Percentiles rank a stretch among this genome's conserved stretches.
These are phyloP conservation scores for Acanthamoeba sp. DNA, from an alignment of 208 protist species.

Conservation along the genomic window DNA sequence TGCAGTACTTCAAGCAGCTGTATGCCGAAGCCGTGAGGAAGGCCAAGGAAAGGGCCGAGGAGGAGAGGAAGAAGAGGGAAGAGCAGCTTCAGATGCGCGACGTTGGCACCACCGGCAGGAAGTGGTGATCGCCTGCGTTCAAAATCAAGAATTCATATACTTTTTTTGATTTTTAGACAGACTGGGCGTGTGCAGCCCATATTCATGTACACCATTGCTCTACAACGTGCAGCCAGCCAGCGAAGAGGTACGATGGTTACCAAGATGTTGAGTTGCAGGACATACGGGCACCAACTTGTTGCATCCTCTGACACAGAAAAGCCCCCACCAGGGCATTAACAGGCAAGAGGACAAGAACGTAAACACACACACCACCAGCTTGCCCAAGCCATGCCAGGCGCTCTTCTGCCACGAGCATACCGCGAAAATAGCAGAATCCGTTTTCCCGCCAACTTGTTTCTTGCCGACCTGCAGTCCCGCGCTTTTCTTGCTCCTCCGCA, in stretches of 20 bases:
- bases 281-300: no score
- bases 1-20: neutral
- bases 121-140: no score
- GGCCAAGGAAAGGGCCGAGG: conserved; percentile 5
- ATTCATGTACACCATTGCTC: neutral
- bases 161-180: no score
- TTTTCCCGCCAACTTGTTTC: neutral
- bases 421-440: neutral
- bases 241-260: conserved; percentile 47
- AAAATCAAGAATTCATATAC: neutral
- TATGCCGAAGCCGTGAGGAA: conserved; percentile 18
- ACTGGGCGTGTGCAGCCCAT: no score
- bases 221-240: neutral
- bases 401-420: neutral
- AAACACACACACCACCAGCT: no score
- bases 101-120: neutral
- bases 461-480: neutral
- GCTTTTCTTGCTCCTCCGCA: neutral
- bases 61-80: conserved; percentile 2
- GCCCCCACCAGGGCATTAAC: conserved; percentile 17
- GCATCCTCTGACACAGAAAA: no score
- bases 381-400: no score
- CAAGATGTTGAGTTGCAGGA: no score
- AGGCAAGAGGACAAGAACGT: conserved; percentile 16
- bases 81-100: conserved; percentile 25